Evolutionary conservation across 2,329 filamentous ascomycete species (phyloP).

Genomic region (Geosmithia putterillii): DNA sequence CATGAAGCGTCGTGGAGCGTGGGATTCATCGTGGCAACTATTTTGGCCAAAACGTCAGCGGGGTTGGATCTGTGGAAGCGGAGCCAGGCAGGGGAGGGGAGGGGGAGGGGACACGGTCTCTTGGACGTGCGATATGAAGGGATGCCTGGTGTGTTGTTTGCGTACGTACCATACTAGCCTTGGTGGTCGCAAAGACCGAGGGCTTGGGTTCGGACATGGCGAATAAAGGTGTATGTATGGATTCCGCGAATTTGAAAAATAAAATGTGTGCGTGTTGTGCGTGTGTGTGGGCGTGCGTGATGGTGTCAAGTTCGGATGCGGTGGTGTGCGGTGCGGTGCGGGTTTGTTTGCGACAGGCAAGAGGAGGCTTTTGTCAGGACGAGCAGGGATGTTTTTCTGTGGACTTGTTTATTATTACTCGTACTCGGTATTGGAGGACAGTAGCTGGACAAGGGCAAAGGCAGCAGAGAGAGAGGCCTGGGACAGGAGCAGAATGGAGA

Average conservation of each 20-base stretch:
- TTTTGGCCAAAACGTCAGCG: background rate
- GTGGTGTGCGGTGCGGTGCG: no score
- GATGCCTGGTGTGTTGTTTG: no score
- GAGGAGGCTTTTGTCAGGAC: background rate
- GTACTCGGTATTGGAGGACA: background rate
- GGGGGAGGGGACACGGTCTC: background rate
- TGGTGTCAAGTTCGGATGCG: no score
- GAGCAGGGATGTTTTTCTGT: background rate
- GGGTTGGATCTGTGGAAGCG: background rate
- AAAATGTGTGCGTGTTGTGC: background rate
- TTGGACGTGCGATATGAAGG: no score
- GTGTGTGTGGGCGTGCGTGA: background rate
- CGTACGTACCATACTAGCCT: conserved; percentile 43
- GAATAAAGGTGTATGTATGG: background rate
- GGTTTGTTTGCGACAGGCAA: background rate
- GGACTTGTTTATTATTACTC: background rate
- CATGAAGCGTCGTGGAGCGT: no score
- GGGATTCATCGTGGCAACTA: no score
- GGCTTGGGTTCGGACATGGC: conserved; percentile 20
- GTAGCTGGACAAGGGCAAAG: background rate
- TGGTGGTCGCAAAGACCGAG: conserved; percentile 31
- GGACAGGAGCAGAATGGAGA: no score
- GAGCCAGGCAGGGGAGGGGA: background rate
- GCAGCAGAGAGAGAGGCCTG: background rate
- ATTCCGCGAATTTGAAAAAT: no score